Conservation (phyloP, 2,329 filamentous ascomycete species). For the Phialocephala sp. region DNA sequence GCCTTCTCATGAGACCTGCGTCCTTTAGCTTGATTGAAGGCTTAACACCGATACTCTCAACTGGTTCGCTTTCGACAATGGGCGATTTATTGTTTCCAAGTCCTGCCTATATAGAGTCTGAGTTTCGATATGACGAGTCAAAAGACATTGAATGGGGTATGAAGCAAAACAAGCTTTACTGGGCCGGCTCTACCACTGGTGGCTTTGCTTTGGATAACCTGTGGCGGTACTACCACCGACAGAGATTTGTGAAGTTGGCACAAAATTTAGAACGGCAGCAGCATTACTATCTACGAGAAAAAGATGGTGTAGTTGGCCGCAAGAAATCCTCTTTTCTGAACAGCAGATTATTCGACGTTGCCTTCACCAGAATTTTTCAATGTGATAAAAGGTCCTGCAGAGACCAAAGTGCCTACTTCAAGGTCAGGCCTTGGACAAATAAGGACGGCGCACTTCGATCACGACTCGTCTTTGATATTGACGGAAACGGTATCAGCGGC, state of each 20-base stretch:
- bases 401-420: slow-evolving; percentile 5
- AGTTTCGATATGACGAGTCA: neutral
- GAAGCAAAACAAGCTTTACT: slow-evolving; percentile 6
- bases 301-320: neutral
- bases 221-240: slow-evolving; percentile 12
- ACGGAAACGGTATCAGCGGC: slow-evolving; percentile 16
- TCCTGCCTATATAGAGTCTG: slow-evolving; percentile 2
- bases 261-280: slow-evolving; percentile 13
- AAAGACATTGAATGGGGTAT: slow-evolving; percentile 1
- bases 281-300: slow-evolving; percentile 2
- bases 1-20: slow-evolving; percentile 8
- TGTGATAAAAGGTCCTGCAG: neutral
- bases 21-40: slow-evolving; percentile 10
- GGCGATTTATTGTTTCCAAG: slow-evolving; percentile 10
- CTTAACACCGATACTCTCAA: slow-evolving; percentile 9
- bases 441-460: slow-evolving; percentile 8
- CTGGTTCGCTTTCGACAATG: slow-evolving; percentile 11
- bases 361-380: slow-evolving; percentile 9
- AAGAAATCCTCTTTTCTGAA: slow-evolving; percentile 9
- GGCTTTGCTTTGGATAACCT: slow-evolving; percentile 4
- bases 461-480: slow-evolving; percentile 15
- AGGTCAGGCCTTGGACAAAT: neutral
- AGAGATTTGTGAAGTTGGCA: slow-evolving; percentile 14
- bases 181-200: slow-evolving; percentile 12
- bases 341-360: slow-evolving; percentile 8